phyloP scores from a whole-genome alignment of 179 eudicot genomes.

The Sideroxylon spinosum region DNA sequence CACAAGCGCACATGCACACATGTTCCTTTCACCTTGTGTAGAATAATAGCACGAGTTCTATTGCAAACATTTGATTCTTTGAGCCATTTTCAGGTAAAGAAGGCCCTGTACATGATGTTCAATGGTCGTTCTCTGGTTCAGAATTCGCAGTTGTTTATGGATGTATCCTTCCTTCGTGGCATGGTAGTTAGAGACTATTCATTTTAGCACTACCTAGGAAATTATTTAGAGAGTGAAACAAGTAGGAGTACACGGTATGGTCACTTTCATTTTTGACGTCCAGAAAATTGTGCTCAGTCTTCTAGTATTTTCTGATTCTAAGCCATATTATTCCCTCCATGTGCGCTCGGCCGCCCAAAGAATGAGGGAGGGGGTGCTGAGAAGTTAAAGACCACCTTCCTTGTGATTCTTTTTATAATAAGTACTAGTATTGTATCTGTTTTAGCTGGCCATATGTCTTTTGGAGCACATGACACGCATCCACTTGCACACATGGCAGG shows the following conservation, averaged over 20 bases:
- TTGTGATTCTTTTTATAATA: background rate
- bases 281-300: too few relatives aligned
- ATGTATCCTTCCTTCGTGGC: slow-evolving; percentile 63
- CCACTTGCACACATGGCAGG: background rate
- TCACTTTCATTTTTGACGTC: too few relatives aligned
- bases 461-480: background rate
- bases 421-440: background rate
- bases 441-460: background rate
- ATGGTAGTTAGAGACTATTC: background rate
- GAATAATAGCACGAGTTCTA: background rate
- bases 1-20: background rate
- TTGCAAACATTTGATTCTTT: slow-evolving; percentile 14
- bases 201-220: background rate
- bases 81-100: slow-evolving; percentile 66
- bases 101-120: slow-evolving; percentile 98
- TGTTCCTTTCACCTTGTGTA: background rate
- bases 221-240: background rate
- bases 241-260: background rate
- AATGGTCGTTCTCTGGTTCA: slow-evolving; percentile 82
- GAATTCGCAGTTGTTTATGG: slow-evolving; percentile 97
- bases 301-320: too few relatives aligned
- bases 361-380: too few relatives aligned
- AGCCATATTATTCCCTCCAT: too few relatives aligned
- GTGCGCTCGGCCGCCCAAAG: too few relatives aligned
- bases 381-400: background rate